Percentiles rank a stretch among this genome's conserved stretches.
Evolutionary conservation across 2,329 filamentous ascomycete genomes (phyloP).

Genomic region (Monosporascus cannonballus): DNA sequence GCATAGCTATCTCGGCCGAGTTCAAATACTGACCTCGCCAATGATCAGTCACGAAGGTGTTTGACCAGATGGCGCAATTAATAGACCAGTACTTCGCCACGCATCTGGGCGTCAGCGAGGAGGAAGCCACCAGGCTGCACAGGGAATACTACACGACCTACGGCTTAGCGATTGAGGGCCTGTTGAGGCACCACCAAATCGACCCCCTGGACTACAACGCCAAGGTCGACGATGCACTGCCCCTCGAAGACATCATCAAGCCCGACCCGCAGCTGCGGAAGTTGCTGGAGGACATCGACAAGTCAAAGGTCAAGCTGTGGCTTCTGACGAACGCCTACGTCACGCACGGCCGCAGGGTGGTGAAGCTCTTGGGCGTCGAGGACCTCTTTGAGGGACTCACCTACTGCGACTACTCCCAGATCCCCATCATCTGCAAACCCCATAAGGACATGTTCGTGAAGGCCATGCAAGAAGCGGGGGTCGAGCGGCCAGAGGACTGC

Average conservation of each 20-base stretch:
- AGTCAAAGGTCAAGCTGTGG: conserved; percentile 79
- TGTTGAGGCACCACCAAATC: conserved; percentile 91
- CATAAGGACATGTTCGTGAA: conserved; percentile 76
- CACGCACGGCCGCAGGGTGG: conserved; percentile 77
- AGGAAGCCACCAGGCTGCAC: conserved; percentile 83
- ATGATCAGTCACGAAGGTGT: conserved; percentile 63
- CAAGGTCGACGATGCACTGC: conserved; percentile 90
- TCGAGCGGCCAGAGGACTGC: conserved; percentile 62
- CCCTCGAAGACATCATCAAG: conserved; percentile 77
- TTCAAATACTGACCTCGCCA: too few relatives aligned
- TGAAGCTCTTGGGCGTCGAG: conserved; percentile 73
- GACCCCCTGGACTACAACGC: conserved; percentile 91
- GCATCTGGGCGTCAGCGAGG: conserved; percentile 66
- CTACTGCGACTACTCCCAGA: conserved; percentile 78
- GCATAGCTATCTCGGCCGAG: too few relatives aligned
- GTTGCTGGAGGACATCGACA: conserved; percentile 78
- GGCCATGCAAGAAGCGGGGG: conserved; percentile 79
- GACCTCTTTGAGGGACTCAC: conserved; percentile 93
- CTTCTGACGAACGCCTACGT: conserved; percentile 95
- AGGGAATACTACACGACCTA: conserved; percentile 92
- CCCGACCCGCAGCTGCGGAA: conserved; percentile 68
- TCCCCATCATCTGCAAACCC: conserved; percentile 82
- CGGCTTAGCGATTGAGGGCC: conserved; percentile 91
- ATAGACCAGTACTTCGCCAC: conserved; percentile 61
- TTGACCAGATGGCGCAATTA: conserved; percentile 79